These are phyloP conservation scores for Orobanche coerulescens DNA, from an alignment of 257 asterid genomes.

Conservation along the genomic window DNA sequence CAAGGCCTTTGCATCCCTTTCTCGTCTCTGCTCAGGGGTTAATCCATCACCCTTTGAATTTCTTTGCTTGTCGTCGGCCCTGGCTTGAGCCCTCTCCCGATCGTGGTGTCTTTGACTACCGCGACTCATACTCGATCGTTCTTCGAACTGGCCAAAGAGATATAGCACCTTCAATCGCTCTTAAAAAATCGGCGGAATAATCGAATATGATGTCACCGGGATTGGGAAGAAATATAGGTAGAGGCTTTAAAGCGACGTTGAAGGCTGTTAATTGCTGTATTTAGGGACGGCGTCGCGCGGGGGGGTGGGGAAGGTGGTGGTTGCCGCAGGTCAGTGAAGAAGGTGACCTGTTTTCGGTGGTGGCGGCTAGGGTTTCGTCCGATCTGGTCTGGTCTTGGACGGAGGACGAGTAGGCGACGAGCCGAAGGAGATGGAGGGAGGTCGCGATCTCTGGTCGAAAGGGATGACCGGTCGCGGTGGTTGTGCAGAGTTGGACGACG, in stretches of 20 bases:
- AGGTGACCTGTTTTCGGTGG: too few relatives aligned
- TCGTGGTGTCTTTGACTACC: constrained; percentile 82
- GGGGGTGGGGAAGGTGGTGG: background rate
- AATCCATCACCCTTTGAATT: constrained; percentile 51
- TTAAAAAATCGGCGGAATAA: constrained; percentile 14
- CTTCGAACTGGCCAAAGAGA: constrained; percentile 38
- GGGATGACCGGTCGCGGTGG: too few relatives aligned
- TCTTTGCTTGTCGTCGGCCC: constrained; percentile 41
- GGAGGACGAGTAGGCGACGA: too few relatives aligned
- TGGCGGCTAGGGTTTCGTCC: too few relatives aligned
- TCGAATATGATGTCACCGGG: background rate
- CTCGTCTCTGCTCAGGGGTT: constrained; percentile 83
- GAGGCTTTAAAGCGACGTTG: too few relatives aligned
- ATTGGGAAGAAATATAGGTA: background rate
- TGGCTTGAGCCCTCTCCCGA: constrained; percentile 82
- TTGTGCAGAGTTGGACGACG: too few relatives aligned
- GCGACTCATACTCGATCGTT: constrained; percentile 60
- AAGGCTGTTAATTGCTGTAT: too few relatives aligned
- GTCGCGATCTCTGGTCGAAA: too few relatives aligned
- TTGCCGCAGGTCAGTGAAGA: too few relatives aligned
- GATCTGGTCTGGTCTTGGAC: too few relatives aligned
- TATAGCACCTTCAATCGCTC: constrained; percentile 26
- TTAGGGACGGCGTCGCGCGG: background rate
- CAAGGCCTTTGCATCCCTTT: constrained; percentile 81
- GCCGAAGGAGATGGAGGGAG: too few relatives aligned